A percentile compares a stretch with the other conserved stretches of the same genome.
phyloP scores from a whole-genome alignment of 1,284 basidiomycete species.

The Austroboletus niveus region DNA sequence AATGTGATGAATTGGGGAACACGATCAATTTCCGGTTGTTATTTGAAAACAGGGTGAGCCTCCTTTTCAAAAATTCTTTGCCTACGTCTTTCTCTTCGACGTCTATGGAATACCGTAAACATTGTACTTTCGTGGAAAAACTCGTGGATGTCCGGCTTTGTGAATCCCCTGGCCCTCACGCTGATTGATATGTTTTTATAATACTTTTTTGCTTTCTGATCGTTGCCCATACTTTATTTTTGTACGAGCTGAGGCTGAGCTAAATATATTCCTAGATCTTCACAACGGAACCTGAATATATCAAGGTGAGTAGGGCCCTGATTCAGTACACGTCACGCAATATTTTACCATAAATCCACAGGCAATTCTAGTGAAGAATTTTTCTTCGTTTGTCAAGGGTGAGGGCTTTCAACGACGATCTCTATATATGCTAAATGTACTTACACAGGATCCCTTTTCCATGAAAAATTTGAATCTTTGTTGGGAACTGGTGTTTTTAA shows the following conservation, averaged over 20 bases:
- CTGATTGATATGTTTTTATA: too few species aligned
- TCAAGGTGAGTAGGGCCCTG: slow-evolving; percentile 31
- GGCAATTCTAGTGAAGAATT: slow-evolving; percentile 38
- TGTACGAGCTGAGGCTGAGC: too few species aligned
- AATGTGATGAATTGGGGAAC: slow-evolving; percentile 28
- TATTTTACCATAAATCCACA: slow-evolving; percentile 7
- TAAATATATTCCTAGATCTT: slow-evolving; percentile 15
- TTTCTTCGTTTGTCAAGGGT: slow-evolving; percentile 46
- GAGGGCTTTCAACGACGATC: neutral
- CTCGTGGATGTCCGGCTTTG: too few species aligned
- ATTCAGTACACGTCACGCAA: neutral
- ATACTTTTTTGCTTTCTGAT: neutral
- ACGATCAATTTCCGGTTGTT: slow-evolving; percentile 32
- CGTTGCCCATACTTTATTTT: neutral
- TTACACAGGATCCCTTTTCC: slow-evolving; percentile 20
- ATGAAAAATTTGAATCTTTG: slow-evolving; percentile 34
- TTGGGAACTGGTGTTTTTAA: slow-evolving; percentile 62
- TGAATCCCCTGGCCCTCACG: too few species aligned
- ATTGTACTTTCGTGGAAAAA: too few species aligned
- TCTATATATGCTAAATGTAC: slow-evolving; percentile 2
- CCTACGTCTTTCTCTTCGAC: neutral
- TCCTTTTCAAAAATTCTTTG: neutral
- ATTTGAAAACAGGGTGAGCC: slow-evolving; percentile 33
- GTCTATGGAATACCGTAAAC: neutral
- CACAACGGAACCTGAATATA: slow-evolving; percentile 42